Conservation (phyloP, 164 flowering plant genomes). For the Kingdonia uniflora region DNA sequence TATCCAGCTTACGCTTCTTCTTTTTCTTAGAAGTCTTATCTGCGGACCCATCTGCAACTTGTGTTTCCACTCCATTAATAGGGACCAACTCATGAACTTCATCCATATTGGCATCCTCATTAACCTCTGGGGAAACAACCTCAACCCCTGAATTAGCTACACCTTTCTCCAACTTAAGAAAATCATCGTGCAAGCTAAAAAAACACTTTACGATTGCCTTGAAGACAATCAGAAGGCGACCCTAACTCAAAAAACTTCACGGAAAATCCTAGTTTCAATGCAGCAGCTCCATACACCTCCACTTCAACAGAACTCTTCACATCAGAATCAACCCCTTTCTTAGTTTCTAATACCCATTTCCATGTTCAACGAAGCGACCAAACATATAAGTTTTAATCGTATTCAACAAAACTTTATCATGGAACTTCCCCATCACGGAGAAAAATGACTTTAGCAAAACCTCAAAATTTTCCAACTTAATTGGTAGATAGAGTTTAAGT, state of each 20-base stretch:
- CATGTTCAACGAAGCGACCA: conserved; percentile 36
- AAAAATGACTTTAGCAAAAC: conserved; percentile 40
- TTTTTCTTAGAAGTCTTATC: conserved; percentile 16
- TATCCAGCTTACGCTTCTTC: conserved; percentile 54
- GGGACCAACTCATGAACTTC: conserved; percentile 36
- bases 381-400: conserved; percentile 47
- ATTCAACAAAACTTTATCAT: conserved; percentile 46
- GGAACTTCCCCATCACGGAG: conserved; percentile 21
- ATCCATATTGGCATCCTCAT: conserved; percentile 16
- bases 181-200: conserved; percentile 53
- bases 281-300: conserved; percentile 33
- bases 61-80: conserved; percentile 11
- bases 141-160: conserved; percentile 35
- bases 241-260: conserved; percentile 46
- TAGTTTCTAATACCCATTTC: conserved; percentile 34
- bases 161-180: conserved; percentile 68
- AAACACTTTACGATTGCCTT: conserved; percentile 64
- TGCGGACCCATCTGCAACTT: conserved; percentile 6
- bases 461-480: conserved; percentile 23
- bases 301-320: conserved; percentile 22
- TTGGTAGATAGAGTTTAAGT: conserved; percentile 45
- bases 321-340: conserved; percentile 20
- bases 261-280: conserved; percentile 32
- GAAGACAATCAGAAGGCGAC: conserved; percentile 43
- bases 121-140: conserved; percentile 24